These are phyloP conservation scores for Scheffersomyces lignicola DNA, from an alignment of 1,139 yeast genomes.

Conservation along the genomic window DNA sequence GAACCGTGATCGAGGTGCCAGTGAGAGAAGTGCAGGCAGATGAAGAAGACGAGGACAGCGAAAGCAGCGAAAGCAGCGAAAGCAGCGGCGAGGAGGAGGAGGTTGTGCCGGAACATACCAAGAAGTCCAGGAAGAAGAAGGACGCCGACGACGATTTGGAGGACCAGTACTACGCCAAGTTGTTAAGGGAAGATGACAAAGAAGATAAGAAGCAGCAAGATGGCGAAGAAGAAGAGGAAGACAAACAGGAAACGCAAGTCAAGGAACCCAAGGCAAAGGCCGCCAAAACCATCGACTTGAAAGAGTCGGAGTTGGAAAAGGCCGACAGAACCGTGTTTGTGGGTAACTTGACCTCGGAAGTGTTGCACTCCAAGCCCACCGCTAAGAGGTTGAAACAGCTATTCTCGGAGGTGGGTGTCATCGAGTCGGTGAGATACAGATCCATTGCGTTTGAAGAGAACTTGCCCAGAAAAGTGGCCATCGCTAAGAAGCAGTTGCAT, in stretches of 20 bases:
- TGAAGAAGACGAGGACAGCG: slow-evolving; percentile 17
- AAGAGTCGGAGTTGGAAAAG: slow-evolving; percentile 72
- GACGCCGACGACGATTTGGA: slow-evolving; percentile 51
- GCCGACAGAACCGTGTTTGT: slow-evolving; percentile 89
- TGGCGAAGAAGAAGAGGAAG: slow-evolving; percentile 16
- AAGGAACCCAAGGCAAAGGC: slow-evolving; percentile 26
- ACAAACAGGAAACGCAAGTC: slow-evolving; percentile 15
- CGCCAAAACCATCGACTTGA: slow-evolving; percentile 48
- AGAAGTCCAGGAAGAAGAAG: slow-evolving; percentile 15
- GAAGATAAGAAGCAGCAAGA: slow-evolving; percentile 21
- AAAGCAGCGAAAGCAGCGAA: slow-evolving; percentile 19
- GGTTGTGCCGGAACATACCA: slow-evolving; percentile 13
- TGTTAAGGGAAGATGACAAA: slow-evolving; percentile 25
- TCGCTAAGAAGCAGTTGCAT: slow-evolving; percentile 77
- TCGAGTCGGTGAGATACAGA: slow-evolving; percentile 82
- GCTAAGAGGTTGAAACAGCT: slow-evolving; percentile 65
- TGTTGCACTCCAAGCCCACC: slow-evolving; percentile 61
- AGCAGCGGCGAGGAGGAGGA: slow-evolving; percentile 11
- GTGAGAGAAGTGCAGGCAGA: slow-evolving; percentile 12
- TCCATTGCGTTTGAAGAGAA: slow-evolving; percentile 89
- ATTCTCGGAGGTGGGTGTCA: slow-evolving; percentile 57
- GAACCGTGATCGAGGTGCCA: slow-evolving; percentile 26
- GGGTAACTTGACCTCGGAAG: slow-evolving; percentile 75
- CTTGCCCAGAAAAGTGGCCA: slow-evolving; percentile 90
- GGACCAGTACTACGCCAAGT: slow-evolving; percentile 44